Conservation (phyloP, 371 early-diverging fungal species). For the Circinella umbellata region DNA sequence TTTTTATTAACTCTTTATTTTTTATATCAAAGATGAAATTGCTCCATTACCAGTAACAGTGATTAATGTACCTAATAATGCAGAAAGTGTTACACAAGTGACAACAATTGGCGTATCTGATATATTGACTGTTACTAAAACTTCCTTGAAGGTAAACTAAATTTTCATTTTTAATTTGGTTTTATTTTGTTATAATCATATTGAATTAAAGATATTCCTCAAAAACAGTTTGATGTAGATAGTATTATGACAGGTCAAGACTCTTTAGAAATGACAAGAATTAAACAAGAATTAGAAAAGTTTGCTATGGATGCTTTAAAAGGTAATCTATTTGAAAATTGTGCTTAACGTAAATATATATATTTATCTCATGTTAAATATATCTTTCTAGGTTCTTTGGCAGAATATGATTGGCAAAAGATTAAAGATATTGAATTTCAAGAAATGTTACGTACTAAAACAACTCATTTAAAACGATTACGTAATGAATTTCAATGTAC, state of each 20-base stretch:
- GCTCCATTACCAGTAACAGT: constrained; percentile 70
- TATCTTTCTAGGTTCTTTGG: constrained; percentile 27
- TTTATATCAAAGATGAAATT: constrained; percentile 26
- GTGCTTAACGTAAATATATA: no score
- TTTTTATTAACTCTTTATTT: neutral
- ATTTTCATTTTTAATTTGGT: no score
- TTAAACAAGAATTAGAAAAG: constrained; percentile 56
- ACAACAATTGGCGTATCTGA: constrained; percentile 66
- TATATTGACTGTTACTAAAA: constrained; percentile 67
- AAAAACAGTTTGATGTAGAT: constrained; percentile 55
- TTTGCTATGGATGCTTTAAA: constrained; percentile 57
- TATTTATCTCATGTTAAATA: no score
- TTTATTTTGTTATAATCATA: no score
- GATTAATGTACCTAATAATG: constrained; percentile 54
- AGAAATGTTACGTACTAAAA: constrained; percentile 57
- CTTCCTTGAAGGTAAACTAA: constrained; percentile 42
- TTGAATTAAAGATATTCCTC: no score
- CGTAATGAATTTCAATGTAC: constrained; percentile 71
- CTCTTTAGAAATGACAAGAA: constrained; percentile 47
- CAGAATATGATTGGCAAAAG: constrained; percentile 75
- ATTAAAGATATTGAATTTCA: constrained; percentile 88
- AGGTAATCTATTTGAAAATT: constrained; percentile 26
- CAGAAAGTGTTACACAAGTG: constrained; percentile 50
- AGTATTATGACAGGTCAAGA: constrained; percentile 52
- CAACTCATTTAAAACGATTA: constrained; percentile 51